Base-by-base conservation (phyloP, 1,284 basidiomycete species). In the Cutaneotrichosporon sp. region DNA sequence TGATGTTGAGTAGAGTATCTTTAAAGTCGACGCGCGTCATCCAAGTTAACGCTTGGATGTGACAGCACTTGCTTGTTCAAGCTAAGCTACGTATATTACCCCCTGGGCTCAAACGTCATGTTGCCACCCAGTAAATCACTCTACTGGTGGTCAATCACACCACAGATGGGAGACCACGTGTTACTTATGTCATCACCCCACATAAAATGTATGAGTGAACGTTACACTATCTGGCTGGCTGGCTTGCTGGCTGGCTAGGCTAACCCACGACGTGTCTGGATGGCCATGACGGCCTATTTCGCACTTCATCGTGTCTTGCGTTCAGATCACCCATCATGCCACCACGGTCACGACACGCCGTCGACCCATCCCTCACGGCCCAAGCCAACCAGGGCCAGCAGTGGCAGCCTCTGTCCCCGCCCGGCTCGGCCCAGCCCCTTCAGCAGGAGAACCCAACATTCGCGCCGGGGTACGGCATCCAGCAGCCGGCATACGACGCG, bases 301-400 rank as follows among this genome's bases (percentile, higher is more conserved):
- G 13, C 22, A 14, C 22, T 49, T 30, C 32, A n/a, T 46, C 11
- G 32, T 22, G 32, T 53, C 31, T 21, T 52, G 7, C 57, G 34
- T 36, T 36, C 34, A 13, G 34, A 46, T 56, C 42, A 11, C n/a
- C 14, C 49, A 65, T 16, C 21, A 80, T 80, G 78, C 73, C 78
- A n/a, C 78, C 78, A 0, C 56, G 78, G 47, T 77, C 78, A 18
- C 66, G 80, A 30, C 77, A 81, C 61, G 80, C 76, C 18, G 77
- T 80, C 8, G 80, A 81, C 60, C 80, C 80, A 8, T 77, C 76
- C 42, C 71, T 81, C 21, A 69, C 69, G 21, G 74, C 67, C 40
- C 55, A 60, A n/a, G 60, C 40, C 8, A 63, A 65, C 61, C 60
- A 59, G 65, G 55, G 55, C 36, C 66, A 68, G 21, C 66, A 66